Percentiles rank a stretch among this genome's conserved stretches.
phyloP scores from a whole-genome alignment of 768 basidiomycete genomes.

The Trametes sanguinea region DNA sequence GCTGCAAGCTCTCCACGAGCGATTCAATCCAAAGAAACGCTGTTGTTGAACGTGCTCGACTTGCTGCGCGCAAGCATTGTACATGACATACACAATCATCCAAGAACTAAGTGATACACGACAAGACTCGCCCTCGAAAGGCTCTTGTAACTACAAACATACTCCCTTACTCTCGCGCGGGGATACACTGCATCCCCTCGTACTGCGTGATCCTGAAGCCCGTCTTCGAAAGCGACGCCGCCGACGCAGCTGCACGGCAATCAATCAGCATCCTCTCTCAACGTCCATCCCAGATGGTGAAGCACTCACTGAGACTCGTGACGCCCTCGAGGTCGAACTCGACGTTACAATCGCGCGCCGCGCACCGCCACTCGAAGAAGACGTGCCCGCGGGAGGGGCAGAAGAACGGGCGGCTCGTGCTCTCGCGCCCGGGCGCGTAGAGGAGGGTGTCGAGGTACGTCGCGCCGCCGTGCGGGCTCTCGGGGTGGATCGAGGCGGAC shows the following conservation, averaged over 20 bases:
- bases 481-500: no score
- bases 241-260: neutral
- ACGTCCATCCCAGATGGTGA: neutral
- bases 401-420: neutral
- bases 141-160: no score
- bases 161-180: neutral
- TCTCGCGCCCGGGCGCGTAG: neutral
- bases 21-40: no score
- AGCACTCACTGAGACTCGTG: neutral
- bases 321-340: neutral
- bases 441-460: neutral
- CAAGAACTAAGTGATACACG: no score
- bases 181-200: neutral
- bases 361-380: neutral
- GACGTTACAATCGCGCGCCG: neutral
- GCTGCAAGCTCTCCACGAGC: no score
- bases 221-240: neutral
- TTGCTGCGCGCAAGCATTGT: no score
- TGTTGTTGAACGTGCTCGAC: no score
- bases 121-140: neutral
- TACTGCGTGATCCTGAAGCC: neutral
- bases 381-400: neutral
- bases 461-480: no score
- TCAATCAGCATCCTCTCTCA: neutral
- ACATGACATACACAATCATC: no score